Conservation (phyloP, 257 asterid species). For the Gardenia jasminoides region DNA sequence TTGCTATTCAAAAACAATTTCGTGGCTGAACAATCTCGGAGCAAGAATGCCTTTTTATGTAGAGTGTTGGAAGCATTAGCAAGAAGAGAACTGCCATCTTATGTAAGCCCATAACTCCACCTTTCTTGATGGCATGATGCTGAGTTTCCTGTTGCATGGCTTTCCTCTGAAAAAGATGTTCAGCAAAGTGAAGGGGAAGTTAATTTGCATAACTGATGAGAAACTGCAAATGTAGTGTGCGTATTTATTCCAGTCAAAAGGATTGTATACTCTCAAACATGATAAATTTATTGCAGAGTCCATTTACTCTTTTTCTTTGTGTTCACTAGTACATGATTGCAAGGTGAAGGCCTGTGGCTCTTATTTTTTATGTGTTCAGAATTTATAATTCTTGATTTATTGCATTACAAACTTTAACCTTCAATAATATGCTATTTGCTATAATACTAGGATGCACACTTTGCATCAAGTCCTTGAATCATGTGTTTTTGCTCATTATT, state of each 20-base stretch:
- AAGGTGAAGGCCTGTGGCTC: background rate
- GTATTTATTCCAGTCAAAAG: background rate
- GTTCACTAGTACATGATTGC: background rate
- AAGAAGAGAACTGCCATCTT: background rate
- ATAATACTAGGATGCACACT: background rate
- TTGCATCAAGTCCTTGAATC: conserved; percentile 2
- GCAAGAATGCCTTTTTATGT: background rate
- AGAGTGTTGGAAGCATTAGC: background rate
- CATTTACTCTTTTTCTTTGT: background rate
- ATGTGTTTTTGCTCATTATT: background rate
- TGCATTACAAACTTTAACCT: background rate
- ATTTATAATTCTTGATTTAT: background rate
- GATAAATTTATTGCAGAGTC: background rate
- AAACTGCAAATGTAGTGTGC: background rate
- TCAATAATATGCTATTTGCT: background rate
- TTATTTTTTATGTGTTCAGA: no score
- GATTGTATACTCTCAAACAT: background rate
- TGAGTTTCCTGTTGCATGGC: background rate
- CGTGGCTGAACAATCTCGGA: background rate
- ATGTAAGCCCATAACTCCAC: background rate
- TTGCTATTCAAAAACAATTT: background rate
- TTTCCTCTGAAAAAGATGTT: background rate
- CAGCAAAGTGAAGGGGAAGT: background rate
- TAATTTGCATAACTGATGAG: background rate
- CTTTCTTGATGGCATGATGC: background rate